A percentile compares a stretch with the other conserved stretches of the same genome.
Evolutionary conservation across 768 basidiomycete species (phyloP).

Genomic region (Lentinula lateritia): DNA sequence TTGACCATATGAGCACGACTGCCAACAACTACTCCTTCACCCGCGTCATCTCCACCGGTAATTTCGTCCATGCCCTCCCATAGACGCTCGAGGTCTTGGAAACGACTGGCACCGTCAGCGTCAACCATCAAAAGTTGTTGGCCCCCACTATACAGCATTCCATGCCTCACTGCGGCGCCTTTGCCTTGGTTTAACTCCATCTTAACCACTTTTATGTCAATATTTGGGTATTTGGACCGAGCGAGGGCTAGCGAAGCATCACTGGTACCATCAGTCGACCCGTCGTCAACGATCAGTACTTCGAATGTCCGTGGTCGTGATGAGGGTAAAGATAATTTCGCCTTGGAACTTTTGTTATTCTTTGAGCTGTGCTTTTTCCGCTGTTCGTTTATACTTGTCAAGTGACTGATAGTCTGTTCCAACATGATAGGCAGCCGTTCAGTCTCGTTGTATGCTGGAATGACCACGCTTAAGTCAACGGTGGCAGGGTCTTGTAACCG

Average conservation of each 20-base stretch:
- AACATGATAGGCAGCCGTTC: conserved; percentile 85
- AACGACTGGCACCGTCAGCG: conserved; percentile 89
- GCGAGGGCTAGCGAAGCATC: conserved; percentile 61
- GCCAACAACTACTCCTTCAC: conserved; percentile 70
- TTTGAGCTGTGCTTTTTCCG: conserved; percentile 22
- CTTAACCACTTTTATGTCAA: conserved; percentile 72
- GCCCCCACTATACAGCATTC: conserved; percentile 80
- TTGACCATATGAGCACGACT: conserved; percentile 90
- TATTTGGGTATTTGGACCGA: conserved; percentile 35
- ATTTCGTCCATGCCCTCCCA: conserved; percentile 70
- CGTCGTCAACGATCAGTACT: conserved; percentile 88
- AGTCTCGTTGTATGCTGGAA: conserved; percentile 91
- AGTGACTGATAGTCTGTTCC: conserved; percentile 62
- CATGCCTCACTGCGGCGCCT: conserved; percentile 90
- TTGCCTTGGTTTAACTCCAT: conserved; percentile 84
- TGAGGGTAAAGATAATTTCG: not conserved
- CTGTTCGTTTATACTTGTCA: conserved; percentile 33
- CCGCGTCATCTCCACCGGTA: conserved; percentile 7
- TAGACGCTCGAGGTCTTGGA: conserved; percentile 76
- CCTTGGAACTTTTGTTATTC: not conserved
- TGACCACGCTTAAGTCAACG: conserved; percentile 73
- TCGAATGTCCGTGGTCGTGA: conserved; percentile 45
- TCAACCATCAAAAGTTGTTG: conserved; percentile 84
- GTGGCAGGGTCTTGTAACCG: conserved; percentile 49
- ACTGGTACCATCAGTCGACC: conserved; percentile 74